These are phyloP conservation scores for Cytospora piceae DNA, from an alignment of 2,329 filamentous ascomycete species.

Conservation along the genomic window DNA sequence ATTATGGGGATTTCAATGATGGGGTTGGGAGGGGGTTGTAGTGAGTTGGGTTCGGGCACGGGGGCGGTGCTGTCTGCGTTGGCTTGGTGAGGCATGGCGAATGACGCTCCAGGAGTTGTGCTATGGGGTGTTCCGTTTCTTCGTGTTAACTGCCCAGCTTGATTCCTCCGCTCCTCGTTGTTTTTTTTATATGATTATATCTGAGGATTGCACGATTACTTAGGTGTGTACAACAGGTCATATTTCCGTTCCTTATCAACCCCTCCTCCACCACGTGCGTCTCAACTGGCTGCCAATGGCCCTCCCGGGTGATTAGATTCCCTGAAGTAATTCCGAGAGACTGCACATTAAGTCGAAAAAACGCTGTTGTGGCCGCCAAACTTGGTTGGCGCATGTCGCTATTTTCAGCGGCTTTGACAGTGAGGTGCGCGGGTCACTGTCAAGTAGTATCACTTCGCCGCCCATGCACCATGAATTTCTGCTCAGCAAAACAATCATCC, in stretches of 20 bases:
- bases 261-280: background rate
- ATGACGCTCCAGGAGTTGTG: background rate
- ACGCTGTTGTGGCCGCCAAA: too few relatives aligned
- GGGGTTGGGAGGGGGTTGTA: background rate
- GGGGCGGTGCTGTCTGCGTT: background rate
- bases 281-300: background rate
- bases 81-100: background rate
- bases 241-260: background rate
- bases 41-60: background rate
- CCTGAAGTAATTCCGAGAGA: too few relatives aligned
- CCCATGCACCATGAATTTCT: too few relatives aligned
- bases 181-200: too few relatives aligned
- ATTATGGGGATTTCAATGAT: constrained; percentile 35
- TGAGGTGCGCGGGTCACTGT: too few relatives aligned
- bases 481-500: too few relatives aligned
- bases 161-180: background rate
- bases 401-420: too few relatives aligned
- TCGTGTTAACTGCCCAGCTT: background rate
- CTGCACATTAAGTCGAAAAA: too few relatives aligned
- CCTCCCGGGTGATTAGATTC: too few relatives aligned
- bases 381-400: too few relatives aligned
- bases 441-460: too few relatives aligned
- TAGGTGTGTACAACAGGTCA: too few relatives aligned
- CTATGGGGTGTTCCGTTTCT: background rate
- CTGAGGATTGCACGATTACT: background rate